A percentile compares a stretch with the other conserved stretches of the same genome.
phyloP scores from a whole-genome alignment of 805 yeast genomes.

The Ogataea kodamae region DNA sequence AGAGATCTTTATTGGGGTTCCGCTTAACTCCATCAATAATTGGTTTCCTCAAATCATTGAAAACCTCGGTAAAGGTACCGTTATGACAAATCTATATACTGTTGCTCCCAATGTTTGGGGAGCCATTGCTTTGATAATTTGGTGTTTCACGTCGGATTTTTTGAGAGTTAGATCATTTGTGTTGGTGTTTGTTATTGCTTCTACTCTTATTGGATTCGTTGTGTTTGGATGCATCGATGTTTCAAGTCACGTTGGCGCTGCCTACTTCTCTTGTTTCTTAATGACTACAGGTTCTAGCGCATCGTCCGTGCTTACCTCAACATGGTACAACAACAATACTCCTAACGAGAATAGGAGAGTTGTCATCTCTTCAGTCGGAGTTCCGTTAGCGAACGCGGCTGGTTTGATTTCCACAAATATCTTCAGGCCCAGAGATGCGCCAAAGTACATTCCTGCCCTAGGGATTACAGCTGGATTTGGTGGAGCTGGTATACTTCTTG shows the following conservation, averaged over 20 bases:
- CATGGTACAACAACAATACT: conserved; percentile 50
- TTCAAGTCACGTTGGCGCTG: conserved; percentile 28
- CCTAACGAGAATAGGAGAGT: conserved; percentile 45
- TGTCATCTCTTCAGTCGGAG: conserved; percentile 45
- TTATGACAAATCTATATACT: conserved; percentile 39
- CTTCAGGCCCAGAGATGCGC: conserved; percentile 49
- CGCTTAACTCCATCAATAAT: conserved; percentile 44
- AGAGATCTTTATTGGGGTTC: conserved; percentile 47
- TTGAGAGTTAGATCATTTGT: conserved; percentile 37
- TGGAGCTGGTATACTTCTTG: conserved; percentile 39
- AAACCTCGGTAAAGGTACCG: conserved; percentile 38
- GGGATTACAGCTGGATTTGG: conserved; percentile 46
- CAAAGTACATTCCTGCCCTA: conserved; percentile 50
- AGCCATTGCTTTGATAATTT: conserved; percentile 38
- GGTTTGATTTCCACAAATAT: conserved; percentile 53
- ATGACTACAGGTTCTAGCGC: conserved; percentile 50
- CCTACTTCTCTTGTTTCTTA: conserved; percentile 23
- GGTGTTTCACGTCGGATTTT: conserved; percentile 42
- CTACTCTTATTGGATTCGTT: conserved; percentile 44
- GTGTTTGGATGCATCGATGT: conserved; percentile 45
- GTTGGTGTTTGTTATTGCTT: conserved; percentile 36
- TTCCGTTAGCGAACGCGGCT: conserved; percentile 55
- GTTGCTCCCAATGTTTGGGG: conserved; percentile 50
- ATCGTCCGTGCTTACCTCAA: conserved; percentile 46
- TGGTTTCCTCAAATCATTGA: conserved; percentile 47